phyloP scores from a whole-genome alignment of 2,329 filamentous ascomycete species.

The Paraconiothyrium brasiliense region DNA sequence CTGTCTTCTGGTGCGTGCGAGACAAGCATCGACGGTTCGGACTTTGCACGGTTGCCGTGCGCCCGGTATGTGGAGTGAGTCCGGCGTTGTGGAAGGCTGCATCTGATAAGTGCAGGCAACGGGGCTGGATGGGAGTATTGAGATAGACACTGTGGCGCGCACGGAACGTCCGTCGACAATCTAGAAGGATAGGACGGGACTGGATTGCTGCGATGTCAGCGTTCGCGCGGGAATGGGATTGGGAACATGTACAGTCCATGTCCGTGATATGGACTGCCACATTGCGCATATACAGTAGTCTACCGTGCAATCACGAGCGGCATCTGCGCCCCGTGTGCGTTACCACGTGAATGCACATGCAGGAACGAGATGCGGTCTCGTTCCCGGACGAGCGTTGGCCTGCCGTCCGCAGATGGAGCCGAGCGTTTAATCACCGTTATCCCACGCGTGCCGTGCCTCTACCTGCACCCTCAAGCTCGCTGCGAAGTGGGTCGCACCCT shows the following conservation, averaged over 20 bases:
- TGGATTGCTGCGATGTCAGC: background rate
- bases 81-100: background rate
- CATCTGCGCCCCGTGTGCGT: background rate
- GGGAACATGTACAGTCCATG: no score
- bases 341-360: background rate
- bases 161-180: no score
- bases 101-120: background rate
- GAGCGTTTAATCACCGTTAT: background rate
- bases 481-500: slow-evolving; percentile 2
- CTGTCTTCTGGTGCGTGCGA: no score
- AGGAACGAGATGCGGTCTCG: no score
- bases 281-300: background rate
- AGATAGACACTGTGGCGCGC: no score
- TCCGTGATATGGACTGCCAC: no score
- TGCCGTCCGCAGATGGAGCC: background rate
- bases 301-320: background rate
- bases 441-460: background rate
- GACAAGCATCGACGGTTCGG: no score
- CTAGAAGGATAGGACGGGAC: no score
- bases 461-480: background rate
- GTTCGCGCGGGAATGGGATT: background rate
- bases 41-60: background rate
- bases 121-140: background rate
- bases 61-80: background rate
- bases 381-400: no score